Conservation (phyloP, 2,329 filamentous ascomycete genomes). For the Gnomoniopsis smithogilvyi region DNA sequence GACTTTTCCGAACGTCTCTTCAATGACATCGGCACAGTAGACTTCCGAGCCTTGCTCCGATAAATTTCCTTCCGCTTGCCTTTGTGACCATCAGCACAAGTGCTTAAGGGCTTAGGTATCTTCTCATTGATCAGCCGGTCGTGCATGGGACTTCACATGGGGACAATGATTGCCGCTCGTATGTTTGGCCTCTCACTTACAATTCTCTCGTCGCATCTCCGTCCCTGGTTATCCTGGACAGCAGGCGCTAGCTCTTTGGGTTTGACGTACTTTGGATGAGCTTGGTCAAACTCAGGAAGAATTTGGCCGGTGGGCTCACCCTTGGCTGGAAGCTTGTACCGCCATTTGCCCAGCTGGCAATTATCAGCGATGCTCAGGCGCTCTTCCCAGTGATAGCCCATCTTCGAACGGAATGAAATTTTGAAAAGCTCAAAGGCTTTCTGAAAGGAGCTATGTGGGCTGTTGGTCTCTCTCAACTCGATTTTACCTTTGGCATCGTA, state of each 20-base stretch:
- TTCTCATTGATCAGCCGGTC: too few species aligned
- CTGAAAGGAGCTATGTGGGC: not conserved
- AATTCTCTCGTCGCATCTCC: too few species aligned
- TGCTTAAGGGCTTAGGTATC: too few species aligned
- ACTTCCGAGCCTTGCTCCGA: too few species aligned
- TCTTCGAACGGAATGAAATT: constrained; percentile 55
- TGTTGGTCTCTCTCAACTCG: not conserved
- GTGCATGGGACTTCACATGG: too few species aligned
- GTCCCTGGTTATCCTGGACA: not conserved
- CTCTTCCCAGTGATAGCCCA: constrained; percentile 58
- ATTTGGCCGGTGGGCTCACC: not conserved
- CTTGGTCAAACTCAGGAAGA: not conserved
- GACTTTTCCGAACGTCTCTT: not conserved
- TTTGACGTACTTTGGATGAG: not conserved
- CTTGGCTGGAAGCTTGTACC: not conserved
- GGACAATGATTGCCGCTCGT: too few species aligned
- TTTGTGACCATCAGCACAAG: too few species aligned
- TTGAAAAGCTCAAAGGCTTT: constrained; percentile 49
- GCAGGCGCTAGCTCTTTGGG: not conserved
- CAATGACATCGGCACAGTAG: not conserved
- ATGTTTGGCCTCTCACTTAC: too few species aligned
- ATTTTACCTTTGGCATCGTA: constrained; percentile 34
- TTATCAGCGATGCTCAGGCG: constrained; percentile 36
- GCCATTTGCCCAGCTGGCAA: not conserved
- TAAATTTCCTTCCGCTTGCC: too few species aligned